These are phyloP conservation scores for Candida yuanshanica DNA, from an alignment of 805 yeast genomes.

Conservation along the genomic window DNA sequence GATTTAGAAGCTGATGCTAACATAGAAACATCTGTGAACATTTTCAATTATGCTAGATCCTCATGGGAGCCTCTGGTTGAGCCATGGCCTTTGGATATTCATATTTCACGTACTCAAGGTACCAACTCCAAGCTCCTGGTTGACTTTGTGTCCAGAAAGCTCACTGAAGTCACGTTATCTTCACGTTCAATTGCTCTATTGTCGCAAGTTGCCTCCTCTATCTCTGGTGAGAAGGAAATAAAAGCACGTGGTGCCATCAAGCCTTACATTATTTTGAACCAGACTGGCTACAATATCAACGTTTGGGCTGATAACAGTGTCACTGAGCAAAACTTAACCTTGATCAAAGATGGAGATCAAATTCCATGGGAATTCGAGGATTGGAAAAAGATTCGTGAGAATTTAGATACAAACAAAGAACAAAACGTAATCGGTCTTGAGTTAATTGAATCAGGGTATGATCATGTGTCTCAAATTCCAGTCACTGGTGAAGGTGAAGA, in stretches of 20 bases:
- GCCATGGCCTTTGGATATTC: conserved; percentile 75
- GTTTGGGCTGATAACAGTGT: conserved; percentile 66
- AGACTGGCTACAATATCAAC: conserved; percentile 77
- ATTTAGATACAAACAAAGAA: conserved; percentile 58
- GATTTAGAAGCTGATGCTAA: conserved; percentile 66
- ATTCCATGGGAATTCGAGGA: conserved; percentile 92
- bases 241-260: conserved; percentile 72
- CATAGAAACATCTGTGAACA: conserved; percentile 61
- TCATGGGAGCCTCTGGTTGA: conserved; percentile 95
- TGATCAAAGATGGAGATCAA: conserved; percentile 41
- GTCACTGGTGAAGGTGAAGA: conserved; percentile 83
- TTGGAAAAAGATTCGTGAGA: conserved; percentile 84
- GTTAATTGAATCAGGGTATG: conserved; percentile 51
- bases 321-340: conserved; percentile 22
- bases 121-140: conserved; percentile 47
- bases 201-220: conserved; percentile 57
- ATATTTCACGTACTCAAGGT: conserved; percentile 46
- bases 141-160: conserved; percentile 68
- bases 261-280: conserved; percentile 76
- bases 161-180: conserved; percentile 77
- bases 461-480: conserved; percentile 48
- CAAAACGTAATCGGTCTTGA: conserved; percentile 60
- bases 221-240: conserved; percentile 47
- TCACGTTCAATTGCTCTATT: conserved; percentile 74
- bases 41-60: conserved; percentile 83